Conservation (phyloP, 2,329 filamentous ascomycete genomes). For the Ceratocystis ficicola region DNA sequence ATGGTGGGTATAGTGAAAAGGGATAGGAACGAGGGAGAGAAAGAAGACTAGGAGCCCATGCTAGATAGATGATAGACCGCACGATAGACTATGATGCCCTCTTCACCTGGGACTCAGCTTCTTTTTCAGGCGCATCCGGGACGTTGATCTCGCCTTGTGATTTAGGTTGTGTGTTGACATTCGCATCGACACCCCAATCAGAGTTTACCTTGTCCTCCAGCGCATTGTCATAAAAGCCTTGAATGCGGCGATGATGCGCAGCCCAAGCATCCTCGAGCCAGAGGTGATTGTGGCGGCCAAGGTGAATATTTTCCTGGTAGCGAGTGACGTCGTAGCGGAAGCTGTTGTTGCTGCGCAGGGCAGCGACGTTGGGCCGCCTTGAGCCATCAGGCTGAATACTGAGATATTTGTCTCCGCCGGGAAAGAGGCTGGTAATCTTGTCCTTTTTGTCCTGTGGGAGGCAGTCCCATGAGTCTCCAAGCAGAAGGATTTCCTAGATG, state of each 20-base stretch:
- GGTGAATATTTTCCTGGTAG: conserved; percentile 36
- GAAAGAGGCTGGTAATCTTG: conserved; percentile 12
- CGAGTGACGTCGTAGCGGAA: conserved; percentile 38
- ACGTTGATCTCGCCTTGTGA: neutral
- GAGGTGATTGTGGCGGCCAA: conserved; percentile 40
- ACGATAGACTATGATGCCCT: conserved; percentile 5
- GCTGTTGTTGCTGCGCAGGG: conserved; percentile 37
- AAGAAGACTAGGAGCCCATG: neutral
- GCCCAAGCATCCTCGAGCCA: conserved; percentile 43
- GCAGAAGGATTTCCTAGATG: conserved; percentile 17
- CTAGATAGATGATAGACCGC: conserved; percentile 2
- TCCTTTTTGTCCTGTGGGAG: conserved; percentile 7
- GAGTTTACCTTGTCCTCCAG: conserved; percentile 36
- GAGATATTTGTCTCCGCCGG: conserved; percentile 28
- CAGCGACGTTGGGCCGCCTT: conserved; percentile 33
- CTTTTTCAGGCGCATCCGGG: conserved; percentile 1
- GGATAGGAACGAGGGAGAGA: neutral
- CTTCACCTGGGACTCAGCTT: conserved; percentile 6
- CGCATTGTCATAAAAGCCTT: conserved; percentile 40
- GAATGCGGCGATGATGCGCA: conserved; percentile 38
- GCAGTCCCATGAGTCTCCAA: conserved; percentile 16
- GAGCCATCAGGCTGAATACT: conserved; percentile 29
- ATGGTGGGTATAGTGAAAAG: neutral
- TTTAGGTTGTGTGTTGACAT: neutral
- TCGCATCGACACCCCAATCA: conserved; percentile 32